Base-by-base conservation (phyloP, 805 yeast genomes). In the Clavispora carvajalis region DNA sequence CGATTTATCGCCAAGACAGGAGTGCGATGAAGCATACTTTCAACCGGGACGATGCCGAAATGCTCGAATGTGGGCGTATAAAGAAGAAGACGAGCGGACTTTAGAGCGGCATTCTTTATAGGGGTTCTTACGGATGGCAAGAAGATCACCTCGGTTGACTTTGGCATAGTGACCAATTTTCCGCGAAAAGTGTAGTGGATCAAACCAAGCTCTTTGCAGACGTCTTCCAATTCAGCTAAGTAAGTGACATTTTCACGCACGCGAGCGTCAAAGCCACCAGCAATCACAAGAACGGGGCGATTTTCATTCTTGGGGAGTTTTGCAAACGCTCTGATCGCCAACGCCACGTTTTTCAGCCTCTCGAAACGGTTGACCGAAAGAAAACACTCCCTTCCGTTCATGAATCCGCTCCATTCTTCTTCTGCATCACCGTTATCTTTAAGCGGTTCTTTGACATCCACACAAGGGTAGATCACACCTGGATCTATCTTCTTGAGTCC, bases 31-130 rank as follows among this genome's bases (percentile, higher is more conserved):
- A 82, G 73, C 97, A 93, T 90, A 10, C 96, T 90, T 59, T 93
- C 99, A 12, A 93, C 71, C 1, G 99, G 99, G 8, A 93, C 99
- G 48, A 93, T 93, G 11, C 99, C 99, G 58, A 93, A 93, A 64
- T 93, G 99, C 60, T 93, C 99, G 52, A 75, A 76, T 0, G 85
- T 72, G 3, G 99, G 99, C 0, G 99, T 93, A 57, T 93, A 93
- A 34, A 90, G 63, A 17, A 93, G 69, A 41, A 85, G 51, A 35
- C 74, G 72, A 2, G 90, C 71, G 8, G 67, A 60, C 28, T 72
- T 58, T 24, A 93, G 64, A 21, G 93, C 69, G 73, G 65, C 56
- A 71, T 80, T 61, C 44, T 88, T 87, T 44, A 85, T 58, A 2
- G 72, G 57, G 1, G 88, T 71, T 30, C 85, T 73, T 7, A 91